Evolutionary conservation across 2,329 filamentous ascomycete species (phyloP).

Genomic region (Alternaria metachromatica): DNA sequence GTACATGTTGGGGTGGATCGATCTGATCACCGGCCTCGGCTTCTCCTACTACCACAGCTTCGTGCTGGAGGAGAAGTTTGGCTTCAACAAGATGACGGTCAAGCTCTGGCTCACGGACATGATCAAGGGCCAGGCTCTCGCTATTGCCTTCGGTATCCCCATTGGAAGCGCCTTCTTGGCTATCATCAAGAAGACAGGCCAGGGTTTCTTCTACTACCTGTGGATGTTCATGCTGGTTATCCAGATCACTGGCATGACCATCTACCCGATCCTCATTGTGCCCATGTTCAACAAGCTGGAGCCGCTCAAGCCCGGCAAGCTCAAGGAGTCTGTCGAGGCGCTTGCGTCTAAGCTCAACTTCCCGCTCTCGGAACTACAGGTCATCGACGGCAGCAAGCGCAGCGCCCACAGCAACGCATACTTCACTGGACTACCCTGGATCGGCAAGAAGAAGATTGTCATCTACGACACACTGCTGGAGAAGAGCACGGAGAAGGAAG

Average conservation of each 20-base stretch:
- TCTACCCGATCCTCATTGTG: conserved; percentile 93
- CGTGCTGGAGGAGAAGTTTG: conserved; percentile 93
- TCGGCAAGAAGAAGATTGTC: conserved; percentile 94
- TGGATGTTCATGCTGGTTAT: conserved; percentile 91
- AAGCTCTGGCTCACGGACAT: conserved; percentile 88
- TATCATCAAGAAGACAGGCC: conserved; percentile 93
- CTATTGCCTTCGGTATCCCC: conserved; percentile 80
- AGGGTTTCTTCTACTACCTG: conserved; percentile 96
- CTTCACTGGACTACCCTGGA: conserved; percentile 95
- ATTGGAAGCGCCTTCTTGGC: conserved; percentile 90
- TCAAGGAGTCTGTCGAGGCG: conserved; percentile 87
- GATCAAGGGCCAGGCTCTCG: conserved; percentile 86
- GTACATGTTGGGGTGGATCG: conserved; percentile 82
- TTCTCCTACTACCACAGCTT: conserved; percentile 92
- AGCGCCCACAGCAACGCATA: conserved; percentile 90
- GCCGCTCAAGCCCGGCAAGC: conserved; percentile 81
- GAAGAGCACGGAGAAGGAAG: conserved; percentile 89
- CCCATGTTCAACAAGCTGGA: conserved; percentile 98
- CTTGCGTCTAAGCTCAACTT: conserved; percentile 86
- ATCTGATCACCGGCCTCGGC: conserved; percentile 80
- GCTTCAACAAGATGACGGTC: conserved; percentile 98
- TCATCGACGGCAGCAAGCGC: conserved; percentile 91
- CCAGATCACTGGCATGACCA: conserved; percentile 92
- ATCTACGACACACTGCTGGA: conserved; percentile 98
- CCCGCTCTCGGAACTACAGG: conserved; percentile 88